Evolutionary conservation across 371 early-diverging fungal species (phyloP).

Genomic region (Rhizopus delemar): DNA sequence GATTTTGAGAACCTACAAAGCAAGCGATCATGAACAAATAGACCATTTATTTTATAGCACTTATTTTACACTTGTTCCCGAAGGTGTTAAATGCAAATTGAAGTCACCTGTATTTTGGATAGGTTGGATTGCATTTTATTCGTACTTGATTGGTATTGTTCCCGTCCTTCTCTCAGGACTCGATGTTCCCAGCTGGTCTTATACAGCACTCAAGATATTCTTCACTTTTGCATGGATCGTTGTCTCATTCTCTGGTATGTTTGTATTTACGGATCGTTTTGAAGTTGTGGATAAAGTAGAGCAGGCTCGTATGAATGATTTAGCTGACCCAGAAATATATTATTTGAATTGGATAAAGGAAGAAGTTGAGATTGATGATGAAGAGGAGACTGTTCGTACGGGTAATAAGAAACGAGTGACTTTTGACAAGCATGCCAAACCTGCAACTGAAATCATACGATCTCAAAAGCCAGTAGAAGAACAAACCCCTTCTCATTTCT

Average conservation of each 20-base stretch:
- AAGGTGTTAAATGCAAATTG: conserved; percentile 47
- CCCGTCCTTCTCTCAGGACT: conserved; percentile 30
- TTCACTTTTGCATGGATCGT: conserved; percentile 40
- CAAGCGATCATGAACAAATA: conserved; percentile 33
- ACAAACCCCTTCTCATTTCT: conserved; percentile 45
- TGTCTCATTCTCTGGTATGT: conserved; percentile 40
- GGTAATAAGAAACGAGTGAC: conserved; percentile 22
- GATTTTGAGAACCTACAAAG: conserved; percentile 39
- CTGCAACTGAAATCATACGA: conserved; percentile 33
- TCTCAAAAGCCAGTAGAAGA: conserved; percentile 32
- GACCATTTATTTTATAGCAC: conserved; percentile 37
- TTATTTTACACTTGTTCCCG: conserved; percentile 43
- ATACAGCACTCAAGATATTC: conserved; percentile 29
- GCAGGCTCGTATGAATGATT: conserved; percentile 40
- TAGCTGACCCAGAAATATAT: conserved; percentile 48
- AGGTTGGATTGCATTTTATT: conserved; percentile 39
- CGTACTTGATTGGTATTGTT: conserved; percentile 32
- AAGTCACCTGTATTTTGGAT: conserved; percentile 46
- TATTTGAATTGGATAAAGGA: conserved; percentile 44
- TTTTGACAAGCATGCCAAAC: conserved; percentile 36
- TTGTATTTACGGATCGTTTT: conserved; percentile 40
- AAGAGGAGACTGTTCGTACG: neutral
- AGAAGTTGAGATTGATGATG: conserved; percentile 24
- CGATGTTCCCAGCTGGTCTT: conserved; percentile 27
- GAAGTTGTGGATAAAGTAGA: conserved; percentile 42